Conservation (phyloP, 768 basidiomycete species). For the Hemileccinum impolitum region DNA sequence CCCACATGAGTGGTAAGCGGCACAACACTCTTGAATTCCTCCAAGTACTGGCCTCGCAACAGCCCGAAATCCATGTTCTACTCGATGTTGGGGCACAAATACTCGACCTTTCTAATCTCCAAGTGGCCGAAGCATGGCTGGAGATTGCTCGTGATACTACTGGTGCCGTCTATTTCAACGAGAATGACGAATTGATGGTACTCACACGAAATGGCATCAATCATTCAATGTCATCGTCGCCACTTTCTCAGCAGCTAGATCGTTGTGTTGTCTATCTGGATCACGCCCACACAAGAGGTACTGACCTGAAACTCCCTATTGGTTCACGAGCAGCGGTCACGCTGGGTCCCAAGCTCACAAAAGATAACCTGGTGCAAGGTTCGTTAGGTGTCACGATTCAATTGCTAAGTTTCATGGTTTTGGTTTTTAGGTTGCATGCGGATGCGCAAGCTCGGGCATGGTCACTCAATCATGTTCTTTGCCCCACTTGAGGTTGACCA, state of each 20-base stretch:
- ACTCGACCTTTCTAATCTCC: constrained; percentile 41
- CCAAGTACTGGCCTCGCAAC: constrained; percentile 27
- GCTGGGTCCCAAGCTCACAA: constrained; percentile 46
- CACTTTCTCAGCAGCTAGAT: constrained; percentile 36
- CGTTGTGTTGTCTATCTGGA: constrained; percentile 47
- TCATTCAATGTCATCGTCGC: constrained; percentile 39
- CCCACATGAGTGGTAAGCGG: constrained; percentile 26
- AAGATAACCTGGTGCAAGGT: constrained; percentile 50
- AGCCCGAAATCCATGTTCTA: constrained; percentile 39
- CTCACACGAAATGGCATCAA: constrained; percentile 33
- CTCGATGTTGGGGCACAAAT: constrained; percentile 55
- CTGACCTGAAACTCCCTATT: constrained; percentile 45
- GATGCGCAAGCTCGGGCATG: constrained; percentile 43
- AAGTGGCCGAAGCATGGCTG: constrained; percentile 29
- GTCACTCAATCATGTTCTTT: constrained; percentile 44
- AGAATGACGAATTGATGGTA: constrained; percentile 33
- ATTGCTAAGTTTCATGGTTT: neutral
- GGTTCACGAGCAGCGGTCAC: constrained; percentile 44
- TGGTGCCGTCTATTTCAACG: constrained; percentile 42
- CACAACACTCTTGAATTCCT: constrained; percentile 24
- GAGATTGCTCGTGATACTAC: constrained; percentile 20
- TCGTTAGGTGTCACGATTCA: constrained; percentile 1
- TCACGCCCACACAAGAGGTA: constrained; percentile 37
- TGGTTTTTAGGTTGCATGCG: constrained; percentile 44
- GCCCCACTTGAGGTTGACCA: constrained; percentile 39